Evolutionary conservation across 148 eudicot genomes (phyloP).

Genomic region (Silene uniflora): DNA sequence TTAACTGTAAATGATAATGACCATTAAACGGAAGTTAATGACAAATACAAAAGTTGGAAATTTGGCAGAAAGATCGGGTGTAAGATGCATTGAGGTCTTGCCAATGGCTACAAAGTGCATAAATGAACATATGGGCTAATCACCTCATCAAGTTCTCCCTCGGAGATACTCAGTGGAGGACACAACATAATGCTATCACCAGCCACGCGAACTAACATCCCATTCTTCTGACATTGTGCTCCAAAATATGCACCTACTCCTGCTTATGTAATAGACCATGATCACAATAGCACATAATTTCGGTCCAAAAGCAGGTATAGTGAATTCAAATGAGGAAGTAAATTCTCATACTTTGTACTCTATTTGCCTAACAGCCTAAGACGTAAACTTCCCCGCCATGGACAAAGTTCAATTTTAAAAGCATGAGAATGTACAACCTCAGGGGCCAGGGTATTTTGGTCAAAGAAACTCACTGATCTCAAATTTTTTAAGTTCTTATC

Average conservation of each 20-base stretch:
- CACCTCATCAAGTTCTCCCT: slow-evolving; percentile 74
- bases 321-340: too few species aligned
- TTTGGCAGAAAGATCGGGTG: neutral
- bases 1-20: slow-evolving; percentile 35
- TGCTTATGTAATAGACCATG: slow-evolving; percentile 19
- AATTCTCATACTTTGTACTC: too few species aligned
- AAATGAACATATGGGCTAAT: neutral
- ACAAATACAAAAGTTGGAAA: too few species aligned
- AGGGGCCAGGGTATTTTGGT: neutral
- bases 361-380: too few species aligned
- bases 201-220: slow-evolving; percentile 88
- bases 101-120: neutral
- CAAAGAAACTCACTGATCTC: neutral
- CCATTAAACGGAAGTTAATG: neutral
- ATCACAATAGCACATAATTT: neutral
- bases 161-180: slow-evolving; percentile 74
- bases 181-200: slow-evolving; percentile 92
- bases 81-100: neutral
- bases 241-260: slow-evolving; percentile 86
- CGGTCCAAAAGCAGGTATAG: too few species aligned
- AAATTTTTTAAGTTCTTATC: too few species aligned
- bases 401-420: neutral
- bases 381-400: neutral
- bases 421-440: neutral
- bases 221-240: slow-evolving; percentile 78